Base-by-base conservation (phyloP, 2,329 filamentous ascomycete species). In the Aspergillus nomiae region DNA sequence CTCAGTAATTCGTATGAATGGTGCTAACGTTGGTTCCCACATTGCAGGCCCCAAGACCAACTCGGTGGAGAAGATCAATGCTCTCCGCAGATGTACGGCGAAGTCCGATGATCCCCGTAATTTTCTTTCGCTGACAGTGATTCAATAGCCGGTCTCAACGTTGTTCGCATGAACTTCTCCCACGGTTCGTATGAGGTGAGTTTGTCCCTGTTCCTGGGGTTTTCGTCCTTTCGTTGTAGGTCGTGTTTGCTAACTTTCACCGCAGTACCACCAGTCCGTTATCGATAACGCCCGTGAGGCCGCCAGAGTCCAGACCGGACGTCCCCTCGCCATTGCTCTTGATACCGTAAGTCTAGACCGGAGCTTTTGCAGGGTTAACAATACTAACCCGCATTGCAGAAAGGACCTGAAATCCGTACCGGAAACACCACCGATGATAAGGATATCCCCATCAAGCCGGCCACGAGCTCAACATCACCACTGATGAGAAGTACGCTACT, bases 151-250 rank as follows among this genome's bases (percentile, higher is more conserved):
- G 95, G 95, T 82, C 90, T 98, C 75, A 98, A 98, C 83, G 93
- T 99, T 71, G 95, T 98, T 72, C 94, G 95, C 84, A 99, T 99
- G 95, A 99, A 99, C 90, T 98, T 98, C 81, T 97, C 91, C 69
- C 92, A 96, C 82, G 92, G 92, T 75, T 90, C 89, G 71, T 95
- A 98, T 82, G 94, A 90, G 78, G 84, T 86, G 76, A 65, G 73
- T 66, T 46, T 56, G 58, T 41, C 30, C 24, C 45, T 36, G 19
- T 45, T 26, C 21, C 30, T 48, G 30, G 14, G 32, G n/a, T 36
- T 28, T 36, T 50, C 24, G 9, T 51, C 43, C 51, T 57, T 51
- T 59, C 36, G 19, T 41, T 28, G 36, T 34, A 12, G 10, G n/a
- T 58, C 21, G 26, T 48, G 26, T 46, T 43, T 51, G 34, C 51